Base-by-base conservation (phyloP, 768 basidiomycete species). In the Tremella mesenterica region DNA sequence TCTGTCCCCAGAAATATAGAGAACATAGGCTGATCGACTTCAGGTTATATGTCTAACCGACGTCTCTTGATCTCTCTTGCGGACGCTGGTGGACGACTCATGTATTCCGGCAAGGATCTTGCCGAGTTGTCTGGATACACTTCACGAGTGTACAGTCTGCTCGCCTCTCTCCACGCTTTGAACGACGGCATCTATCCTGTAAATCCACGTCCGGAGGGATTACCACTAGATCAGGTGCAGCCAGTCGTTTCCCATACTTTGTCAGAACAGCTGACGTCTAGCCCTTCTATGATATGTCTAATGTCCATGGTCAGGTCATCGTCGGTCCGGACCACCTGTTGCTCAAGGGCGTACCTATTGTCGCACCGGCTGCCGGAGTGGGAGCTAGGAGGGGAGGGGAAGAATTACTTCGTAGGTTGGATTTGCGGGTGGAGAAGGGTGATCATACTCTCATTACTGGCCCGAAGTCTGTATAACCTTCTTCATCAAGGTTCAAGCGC, bases 51-150 rank as follows among this genome's bases (percentile, higher is more conserved):
- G 46, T 92, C 91, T 26, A 93, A 91, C 56, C 81, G 93, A 16
- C 81, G 93, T 10, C 79, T 96, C 0, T 79, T 97, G 2, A 79
- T 96, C 28, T 91, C 91, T 1, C 81, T 97, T n/a, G 91, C 93
- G 1, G 93, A 97, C 63, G 93, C 92, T 0, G 93, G 93, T 14
- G 90, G 91, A 0, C 80, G 93, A 29, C 76, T 96, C 43, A 96
- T 97, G 92, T 92, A 90, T 68, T 89, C 89, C 0, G 90, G 92
- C 70, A 97, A 95, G 69, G 93, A 96, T 63, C 76, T 96, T 5
- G 81, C 95, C 21, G 89, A 93, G 70, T 81, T 96, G n/a, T 89
- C 90, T 4, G 93, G 93, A 9, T 81, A 92, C 52, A 95, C 93
- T 2, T 85, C 84, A 26, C 82, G 93, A 41, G 78, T 97, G 12